Conservation (phyloP, 352 stramenopile genomes). For the Lagenidium sp. region DNA sequence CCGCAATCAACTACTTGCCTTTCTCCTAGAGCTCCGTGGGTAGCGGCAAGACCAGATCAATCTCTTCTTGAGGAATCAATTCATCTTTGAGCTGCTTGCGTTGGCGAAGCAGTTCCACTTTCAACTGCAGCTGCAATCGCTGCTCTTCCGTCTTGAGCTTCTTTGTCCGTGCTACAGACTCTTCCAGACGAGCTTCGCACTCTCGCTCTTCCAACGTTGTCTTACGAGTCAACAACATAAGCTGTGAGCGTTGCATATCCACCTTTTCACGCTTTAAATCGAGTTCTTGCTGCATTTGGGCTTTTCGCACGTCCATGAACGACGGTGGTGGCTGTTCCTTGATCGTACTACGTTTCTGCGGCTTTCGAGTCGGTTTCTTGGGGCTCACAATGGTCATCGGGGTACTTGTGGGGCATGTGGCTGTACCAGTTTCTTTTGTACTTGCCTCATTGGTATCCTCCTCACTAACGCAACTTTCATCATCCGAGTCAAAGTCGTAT, state of each 20-base stretch:
- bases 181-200: neutral
- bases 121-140: neutral
- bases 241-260: neutral
- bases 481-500: too few species aligned
- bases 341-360: neutral
- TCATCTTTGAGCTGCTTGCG: slow-evolving; percentile 11
- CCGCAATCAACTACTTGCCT: slow-evolving; percentile 8
- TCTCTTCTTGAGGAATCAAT: slow-evolving; percentile 8
- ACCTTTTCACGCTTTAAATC: neutral
- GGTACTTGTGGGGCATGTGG: too few species aligned
- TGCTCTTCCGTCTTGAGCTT: slow-evolving; percentile 1
- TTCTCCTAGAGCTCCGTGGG: slow-evolving; percentile 12
- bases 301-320: slow-evolving; percentile 1
- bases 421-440: too few species aligned
- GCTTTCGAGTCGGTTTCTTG: too few species aligned
- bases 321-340: neutral
- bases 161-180: neutral
- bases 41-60: slow-evolving; percentile 9
- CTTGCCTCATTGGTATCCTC: too few species aligned
- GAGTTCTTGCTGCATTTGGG: slow-evolving; percentile 1
- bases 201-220: neutral
- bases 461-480: too few species aligned
- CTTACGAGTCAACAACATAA: neutral
- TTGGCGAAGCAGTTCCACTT: slow-evolving; percentile 4
- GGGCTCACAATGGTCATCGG: too few species aligned